Base-by-base conservation (phyloP, 2,329 filamentous ascomycete genomes). In the Paecilomyces dactylethromorphus region DNA sequence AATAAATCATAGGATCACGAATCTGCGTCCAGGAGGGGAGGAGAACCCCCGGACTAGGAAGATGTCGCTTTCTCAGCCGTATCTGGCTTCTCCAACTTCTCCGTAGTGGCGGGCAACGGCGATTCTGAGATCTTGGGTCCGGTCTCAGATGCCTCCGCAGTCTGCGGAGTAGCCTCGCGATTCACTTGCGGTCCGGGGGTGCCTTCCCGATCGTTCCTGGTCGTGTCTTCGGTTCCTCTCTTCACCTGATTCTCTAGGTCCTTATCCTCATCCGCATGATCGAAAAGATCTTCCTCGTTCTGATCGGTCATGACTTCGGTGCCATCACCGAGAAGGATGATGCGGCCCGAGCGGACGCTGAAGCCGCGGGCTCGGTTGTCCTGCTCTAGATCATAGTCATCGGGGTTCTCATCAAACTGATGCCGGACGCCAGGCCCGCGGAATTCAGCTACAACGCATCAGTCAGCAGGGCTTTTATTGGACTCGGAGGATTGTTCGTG, bases 311-410 rank as follows among this genome's bases (percentile, higher is more conserved):
- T 82, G 73, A 96, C 86, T 81, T 97, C 92, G 70, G 91, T 96
- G 69, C 93, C 94, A 80, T 97, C 92, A 66, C 93, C 92, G 67
- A 99, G 85, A 73, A 96, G 87, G 75, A 97, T 97, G 75, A 97
- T 92, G 68, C 92, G 87, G 67, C 92, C 91, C 60, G 81, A 79
- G 74, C 86, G 85, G 74, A 88, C 89, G 73, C 87, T 88, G 75
- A 87, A 91, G 62, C 89, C 85, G 75, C 84, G 86, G 69, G 88
- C 70, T 60, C 76, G 76, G 58, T 69, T 70, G 59, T 81, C 77
- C 56, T 78, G 70, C 56, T 80, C 79, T 62, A 79, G 66, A 61
- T 83, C 81, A 71, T 81, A 82, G 60, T 82, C 80, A 68, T 82
- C 79, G 7, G 76, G 87, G 75, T 86, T 91, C 71, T 92, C 89